These are phyloP conservation scores for Phanerodontia chrysosporium DNA, from an alignment of 768 basidiomycete genomes.

Conservation along the genomic window DNA sequence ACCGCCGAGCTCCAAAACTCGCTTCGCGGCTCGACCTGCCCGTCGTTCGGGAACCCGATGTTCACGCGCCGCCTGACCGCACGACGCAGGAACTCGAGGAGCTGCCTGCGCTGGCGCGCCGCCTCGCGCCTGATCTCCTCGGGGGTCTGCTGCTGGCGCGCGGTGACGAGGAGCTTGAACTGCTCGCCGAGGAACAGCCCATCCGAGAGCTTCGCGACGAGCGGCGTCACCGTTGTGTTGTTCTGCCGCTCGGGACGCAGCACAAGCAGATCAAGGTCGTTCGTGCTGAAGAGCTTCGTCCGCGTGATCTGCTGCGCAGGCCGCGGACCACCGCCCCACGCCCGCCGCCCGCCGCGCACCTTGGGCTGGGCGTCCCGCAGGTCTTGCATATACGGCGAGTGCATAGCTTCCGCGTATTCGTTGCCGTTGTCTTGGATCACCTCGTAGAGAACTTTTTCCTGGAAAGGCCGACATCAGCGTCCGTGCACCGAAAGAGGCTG, in stretches of 20 bases:
- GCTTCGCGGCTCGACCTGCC: slow-evolving; percentile 4
- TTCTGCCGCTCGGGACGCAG: slow-evolving; percentile 50
- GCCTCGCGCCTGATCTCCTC: neutral
- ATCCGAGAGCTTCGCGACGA: slow-evolving; percentile 46
- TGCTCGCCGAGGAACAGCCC: slow-evolving; percentile 48
- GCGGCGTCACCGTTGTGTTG: slow-evolving; percentile 59
- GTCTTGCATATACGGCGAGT: neutral
- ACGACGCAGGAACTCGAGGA: neutral
- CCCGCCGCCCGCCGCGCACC: neutral
- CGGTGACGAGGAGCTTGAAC: slow-evolving; percentile 48
- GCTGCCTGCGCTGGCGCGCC: neutral
- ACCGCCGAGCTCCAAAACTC: slow-evolving; percentile 30
- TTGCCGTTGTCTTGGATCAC: neutral
- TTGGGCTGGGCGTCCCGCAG: neutral
- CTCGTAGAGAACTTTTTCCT: neutral
- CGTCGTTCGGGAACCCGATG: neutral
- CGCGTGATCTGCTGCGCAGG: neutral
- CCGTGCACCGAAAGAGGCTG: neutral
- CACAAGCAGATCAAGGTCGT: slow-evolving; percentile 53
- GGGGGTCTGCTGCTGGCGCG: slow-evolving; percentile 23
- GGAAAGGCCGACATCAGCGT: neutral
- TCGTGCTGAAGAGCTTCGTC: slow-evolving; percentile 19
- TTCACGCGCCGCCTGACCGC: neutral
- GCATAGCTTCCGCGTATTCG: neutral
- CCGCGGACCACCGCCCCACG: neutral